phyloP scores from a whole-genome alignment of 2,329 filamentous ascomycete species.

The Metarhizium brunneum region DNA sequence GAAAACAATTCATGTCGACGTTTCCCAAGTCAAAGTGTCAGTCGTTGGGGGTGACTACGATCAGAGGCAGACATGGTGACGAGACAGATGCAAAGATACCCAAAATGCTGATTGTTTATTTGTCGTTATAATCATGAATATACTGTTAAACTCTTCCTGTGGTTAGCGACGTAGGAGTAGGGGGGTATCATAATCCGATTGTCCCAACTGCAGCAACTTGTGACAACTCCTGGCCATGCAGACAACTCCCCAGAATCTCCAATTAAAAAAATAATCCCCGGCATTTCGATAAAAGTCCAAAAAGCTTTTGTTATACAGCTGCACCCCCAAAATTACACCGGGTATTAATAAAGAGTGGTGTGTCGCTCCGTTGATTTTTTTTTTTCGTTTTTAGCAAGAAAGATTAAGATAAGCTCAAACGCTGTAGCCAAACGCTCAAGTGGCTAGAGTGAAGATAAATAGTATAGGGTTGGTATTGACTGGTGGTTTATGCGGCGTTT shows the following conservation, averaged over 20 bases:
- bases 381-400: not conserved
- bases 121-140: slow-evolving; percentile 12
- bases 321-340: not conserved
- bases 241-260: slow-evolving; percentile 1
- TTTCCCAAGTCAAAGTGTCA: not conserved
- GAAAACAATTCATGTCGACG: not conserved
- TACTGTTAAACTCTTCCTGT: slow-evolving; percentile 3
- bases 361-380: not conserved
- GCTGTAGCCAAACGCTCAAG: not conserved
- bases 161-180: slow-evolving; percentile 5
- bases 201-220: slow-evolving; percentile 1
- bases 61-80: no score
- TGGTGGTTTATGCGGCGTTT: slow-evolving; percentile 28
- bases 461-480: not conserved
- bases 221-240: slow-evolving; percentile 15
- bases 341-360: slow-evolving; percentile 3
- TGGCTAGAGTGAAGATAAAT: not conserved
- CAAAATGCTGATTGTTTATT: not conserved
- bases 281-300: not conserved
- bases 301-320: not conserved
- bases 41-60: no score
- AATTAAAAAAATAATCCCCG: not conserved
- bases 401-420: not conserved
- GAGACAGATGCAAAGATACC: not conserved
- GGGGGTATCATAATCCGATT: slow-evolving; percentile 23